Percentiles rank a stretch among this genome's conserved stretches.
These are phyloP conservation scores for Solanum habrochaites DNA, from an alignment of 257 asterid genomes.

Conservation along the genomic window DNA sequence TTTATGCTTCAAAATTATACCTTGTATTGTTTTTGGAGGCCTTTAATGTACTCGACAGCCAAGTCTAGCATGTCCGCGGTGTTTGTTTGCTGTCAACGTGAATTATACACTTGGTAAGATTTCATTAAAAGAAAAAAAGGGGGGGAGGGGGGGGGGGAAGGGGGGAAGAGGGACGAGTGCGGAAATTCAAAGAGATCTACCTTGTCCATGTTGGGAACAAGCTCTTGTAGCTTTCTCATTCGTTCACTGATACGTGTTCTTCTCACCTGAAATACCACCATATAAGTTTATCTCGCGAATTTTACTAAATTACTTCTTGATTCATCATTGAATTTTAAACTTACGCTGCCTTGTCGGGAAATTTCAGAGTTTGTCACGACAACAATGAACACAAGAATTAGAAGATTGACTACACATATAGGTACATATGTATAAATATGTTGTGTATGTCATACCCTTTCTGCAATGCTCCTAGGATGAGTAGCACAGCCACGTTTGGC, in stretches of 20 bases:
- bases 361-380: not conserved
- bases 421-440: not conserved
- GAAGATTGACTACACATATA: constrained; percentile 14
- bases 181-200: constrained; percentile 33
- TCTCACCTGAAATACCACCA: constrained; percentile 41
- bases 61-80: constrained; percentile 92
- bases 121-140: not conserved
- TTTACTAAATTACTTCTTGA: not conserved
- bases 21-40: constrained; percentile 73
- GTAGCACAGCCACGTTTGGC: constrained; percentile 97
- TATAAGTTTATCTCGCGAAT: not conserved
- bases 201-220: constrained; percentile 95
- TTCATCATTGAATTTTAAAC: not conserved
- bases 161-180: not conserved
- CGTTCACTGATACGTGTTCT: constrained; percentile 86
- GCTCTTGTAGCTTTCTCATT: constrained; percentile 84
- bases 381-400: not conserved
- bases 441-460: constrained; percentile 43
- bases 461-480: constrained; percentile 94
- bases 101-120: not conserved
- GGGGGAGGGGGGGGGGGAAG: no score
- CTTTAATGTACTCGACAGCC: constrained; percentile 82
- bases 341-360: not conserved
- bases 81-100: constrained; percentile 74
- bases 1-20: constrained; percentile 11